Evolutionary conservation across 768 basidiomycete species (phyloP).

Genomic region (Hysterangium stoloniferum): DNA sequence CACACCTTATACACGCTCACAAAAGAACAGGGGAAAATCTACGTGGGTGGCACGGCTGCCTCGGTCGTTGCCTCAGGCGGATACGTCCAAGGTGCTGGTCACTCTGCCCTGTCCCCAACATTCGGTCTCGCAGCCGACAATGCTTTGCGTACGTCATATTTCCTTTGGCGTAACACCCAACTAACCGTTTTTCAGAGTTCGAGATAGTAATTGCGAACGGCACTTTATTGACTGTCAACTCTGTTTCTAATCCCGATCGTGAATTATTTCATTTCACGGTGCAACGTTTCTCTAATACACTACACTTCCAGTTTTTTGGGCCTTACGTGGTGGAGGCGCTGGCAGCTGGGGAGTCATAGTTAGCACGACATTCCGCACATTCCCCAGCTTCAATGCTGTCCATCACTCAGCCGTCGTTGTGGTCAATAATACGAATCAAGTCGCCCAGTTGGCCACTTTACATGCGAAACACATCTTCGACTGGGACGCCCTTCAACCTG

Average conservation of each 20-base stretch:
- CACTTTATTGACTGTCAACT: constrained; percentile 20
- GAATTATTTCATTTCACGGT: background rate
- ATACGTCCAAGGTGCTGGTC: constrained; percentile 28
- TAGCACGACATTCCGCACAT: constrained; percentile 27
- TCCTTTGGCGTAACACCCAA: background rate
- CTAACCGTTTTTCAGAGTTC: constrained; percentile 16
- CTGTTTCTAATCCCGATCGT: constrained; percentile 21
- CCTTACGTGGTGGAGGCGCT: constrained; percentile 15
- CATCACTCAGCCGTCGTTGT: background rate
- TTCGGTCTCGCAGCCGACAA: constrained; percentile 24
- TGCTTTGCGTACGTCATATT: constrained; percentile 7
- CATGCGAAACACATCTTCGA: background rate
- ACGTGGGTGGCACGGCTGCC: constrained; percentile 20
- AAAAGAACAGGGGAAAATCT: constrained; percentile 18
- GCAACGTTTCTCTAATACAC: background rate
- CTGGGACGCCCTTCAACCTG: background rate
- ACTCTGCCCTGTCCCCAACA: constrained; percentile 21
- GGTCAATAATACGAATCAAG: background rate
- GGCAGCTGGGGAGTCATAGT: constrained; percentile 33
- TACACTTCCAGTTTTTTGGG: constrained; percentile 15
- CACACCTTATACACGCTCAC: constrained; percentile 18
- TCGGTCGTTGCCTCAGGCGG: constrained; percentile 26
- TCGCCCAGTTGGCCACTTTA: background rate
- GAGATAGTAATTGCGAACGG: constrained; percentile 27
- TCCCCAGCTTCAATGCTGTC: constrained; percentile 25